phyloP scores from a whole-genome alignment of 2,329 filamentous ascomycete species.

The Aspergillus glaucus region DNA sequence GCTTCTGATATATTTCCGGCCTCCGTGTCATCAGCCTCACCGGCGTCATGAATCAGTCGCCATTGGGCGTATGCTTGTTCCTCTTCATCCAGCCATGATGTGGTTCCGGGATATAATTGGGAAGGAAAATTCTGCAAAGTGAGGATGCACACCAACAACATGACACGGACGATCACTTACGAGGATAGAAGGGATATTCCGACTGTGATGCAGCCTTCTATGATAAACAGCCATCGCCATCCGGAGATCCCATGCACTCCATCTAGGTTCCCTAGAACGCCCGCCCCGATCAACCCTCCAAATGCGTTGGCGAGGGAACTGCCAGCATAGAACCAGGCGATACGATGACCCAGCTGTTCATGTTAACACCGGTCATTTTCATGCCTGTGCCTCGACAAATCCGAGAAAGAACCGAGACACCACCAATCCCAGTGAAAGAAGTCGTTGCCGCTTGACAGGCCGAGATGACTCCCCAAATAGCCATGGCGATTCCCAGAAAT shows the following conservation, averaged over 20 bases:
- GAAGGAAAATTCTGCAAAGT: slow-evolving; percentile 35
- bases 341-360: slow-evolving; percentile 39
- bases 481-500: slow-evolving; percentile 44
- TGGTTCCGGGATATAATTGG: slow-evolving; percentile 51
- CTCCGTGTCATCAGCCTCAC: slow-evolving; percentile 37
- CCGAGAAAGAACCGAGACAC: slow-evolving; percentile 38
- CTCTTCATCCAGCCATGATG: slow-evolving; percentile 46
- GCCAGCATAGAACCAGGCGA: slow-evolving; percentile 45
- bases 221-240: slow-evolving; percentile 36
- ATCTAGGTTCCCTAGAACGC: slow-evolving; percentile 38
- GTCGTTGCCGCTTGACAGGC: slow-evolving; percentile 30
- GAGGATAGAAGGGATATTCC: slow-evolving; percentile 30
- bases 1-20: slow-evolving; percentile 41
- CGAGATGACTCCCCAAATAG: slow-evolving; percentile 30
- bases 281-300: slow-evolving; percentile 47
- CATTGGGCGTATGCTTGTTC: slow-evolving; percentile 51
- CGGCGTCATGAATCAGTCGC: slow-evolving; percentile 46
- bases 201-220: slow-evolving; percentile 34
- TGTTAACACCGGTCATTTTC: slow-evolving; percentile 35
- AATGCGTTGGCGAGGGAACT: slow-evolving; percentile 47
- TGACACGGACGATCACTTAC: slow-evolving; percentile 16
- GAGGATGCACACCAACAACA: slow-evolving; percentile 9
- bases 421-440: slow-evolving; percentile 37
- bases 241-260: slow-evolving; percentile 21
- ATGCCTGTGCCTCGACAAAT: slow-evolving; percentile 37